Conservation (phyloP, 208 protist species). For the Leishmania major region DNA sequence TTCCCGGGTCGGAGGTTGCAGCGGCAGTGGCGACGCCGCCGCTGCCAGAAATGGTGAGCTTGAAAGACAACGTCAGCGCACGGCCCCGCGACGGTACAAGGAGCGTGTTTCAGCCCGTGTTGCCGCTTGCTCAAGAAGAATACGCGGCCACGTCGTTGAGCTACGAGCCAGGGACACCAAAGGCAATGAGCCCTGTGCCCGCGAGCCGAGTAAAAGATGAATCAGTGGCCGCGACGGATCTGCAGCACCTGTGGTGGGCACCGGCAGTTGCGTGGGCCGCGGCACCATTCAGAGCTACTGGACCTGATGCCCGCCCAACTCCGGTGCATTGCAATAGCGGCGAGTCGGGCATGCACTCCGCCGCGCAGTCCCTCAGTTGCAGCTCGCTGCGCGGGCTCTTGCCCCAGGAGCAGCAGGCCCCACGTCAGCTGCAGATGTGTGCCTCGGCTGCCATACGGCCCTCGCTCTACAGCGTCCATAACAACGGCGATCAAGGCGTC, state of each 20-base stretch:
- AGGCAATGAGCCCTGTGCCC: background rate
- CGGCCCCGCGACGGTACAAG: background rate
- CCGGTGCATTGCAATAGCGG: background rate
- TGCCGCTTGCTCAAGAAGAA: slow-evolving; percentile 12
- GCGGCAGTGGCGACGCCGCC: background rate
- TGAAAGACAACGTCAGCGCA: background rate
- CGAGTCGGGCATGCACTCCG: background rate
- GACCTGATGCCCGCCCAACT: background rate
- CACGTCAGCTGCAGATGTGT: background rate
- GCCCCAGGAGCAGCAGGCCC: background rate
- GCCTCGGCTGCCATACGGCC: background rate
- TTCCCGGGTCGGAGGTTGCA: background rate
- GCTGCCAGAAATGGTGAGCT: background rate
- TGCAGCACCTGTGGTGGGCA: background rate
- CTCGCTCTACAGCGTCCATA: background rate
- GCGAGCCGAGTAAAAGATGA: background rate
- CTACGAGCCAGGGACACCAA: background rate
- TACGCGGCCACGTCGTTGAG: background rate
- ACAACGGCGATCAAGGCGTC: background rate
- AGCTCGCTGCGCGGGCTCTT: background rate
- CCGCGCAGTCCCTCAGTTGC: background rate
- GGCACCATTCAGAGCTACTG: background rate
- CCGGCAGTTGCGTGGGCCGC: background rate
- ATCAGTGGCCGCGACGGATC: background rate
- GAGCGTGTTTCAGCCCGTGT: background rate